These are phyloP conservation scores for Penicillium subrubescens DNA, from an alignment of 495 filamentous ascomycete species.

Conservation along the genomic window DNA sequence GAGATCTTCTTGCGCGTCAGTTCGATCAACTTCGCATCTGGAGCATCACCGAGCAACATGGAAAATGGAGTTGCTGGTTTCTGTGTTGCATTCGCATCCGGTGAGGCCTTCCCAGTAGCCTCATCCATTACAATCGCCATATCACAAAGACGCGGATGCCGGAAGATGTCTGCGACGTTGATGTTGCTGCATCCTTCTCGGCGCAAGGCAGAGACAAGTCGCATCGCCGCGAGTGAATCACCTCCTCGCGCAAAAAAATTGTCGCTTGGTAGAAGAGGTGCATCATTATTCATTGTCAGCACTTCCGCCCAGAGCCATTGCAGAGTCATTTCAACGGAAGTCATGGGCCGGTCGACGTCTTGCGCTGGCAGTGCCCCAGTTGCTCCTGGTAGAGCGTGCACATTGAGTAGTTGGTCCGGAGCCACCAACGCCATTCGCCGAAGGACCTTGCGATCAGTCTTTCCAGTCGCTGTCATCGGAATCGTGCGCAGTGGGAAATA, in stretches of 20 bases:
- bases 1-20: not conserved
- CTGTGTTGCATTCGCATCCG: not conserved
- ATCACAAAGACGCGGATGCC: not conserved
- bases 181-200: not conserved
- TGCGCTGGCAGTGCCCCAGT: not conserved
- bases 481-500: slow-evolving; percentile 38
- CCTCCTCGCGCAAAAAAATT: slow-evolving; percentile 2
- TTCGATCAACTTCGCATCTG: not conserved
- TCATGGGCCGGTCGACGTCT: not conserved
- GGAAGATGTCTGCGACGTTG: not conserved
- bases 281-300: not conserved
- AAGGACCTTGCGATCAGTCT: slow-evolving; percentile 31
- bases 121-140: not conserved
- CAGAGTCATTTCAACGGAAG: not conserved
- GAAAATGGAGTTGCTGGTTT: not conserved
- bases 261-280: not conserved
- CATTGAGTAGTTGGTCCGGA: not conserved
- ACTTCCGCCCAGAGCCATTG: not conserved
- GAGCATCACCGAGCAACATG: not conserved
- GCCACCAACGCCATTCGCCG: not conserved
- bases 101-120: not conserved
- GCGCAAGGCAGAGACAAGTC: not conserved
- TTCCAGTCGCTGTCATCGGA: slow-evolving; percentile 37
- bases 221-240: slow-evolving; percentile 4
- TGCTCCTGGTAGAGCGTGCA: not conserved